Evolutionary conservation across 2,329 filamentous ascomycete genomes (phyloP).

Genomic region (Calonectria pseudoturangicola): DNA sequence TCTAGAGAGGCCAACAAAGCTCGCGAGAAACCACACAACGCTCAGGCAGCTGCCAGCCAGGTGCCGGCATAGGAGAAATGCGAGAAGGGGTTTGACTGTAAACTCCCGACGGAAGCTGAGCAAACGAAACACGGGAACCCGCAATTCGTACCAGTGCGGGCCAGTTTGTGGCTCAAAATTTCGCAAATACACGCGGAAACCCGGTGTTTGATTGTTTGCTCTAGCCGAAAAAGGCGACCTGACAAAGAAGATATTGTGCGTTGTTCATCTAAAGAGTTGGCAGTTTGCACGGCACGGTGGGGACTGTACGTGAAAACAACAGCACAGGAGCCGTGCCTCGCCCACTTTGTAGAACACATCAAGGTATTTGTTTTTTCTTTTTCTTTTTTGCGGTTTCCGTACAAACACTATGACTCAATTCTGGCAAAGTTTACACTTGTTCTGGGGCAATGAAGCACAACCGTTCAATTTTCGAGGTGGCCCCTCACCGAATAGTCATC

Average conservation of each 20-base stretch:
- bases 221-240: too few relatives aligned
- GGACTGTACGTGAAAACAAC: neutral
- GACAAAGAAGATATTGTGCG: neutral
- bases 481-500: neutral
- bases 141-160: slow-evolving; percentile 1
- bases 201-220: neutral
- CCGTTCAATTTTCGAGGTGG: neutral
- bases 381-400: too few relatives aligned
- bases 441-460: neutral
- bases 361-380: neutral
- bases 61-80: neutral
- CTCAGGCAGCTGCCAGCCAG: neutral
- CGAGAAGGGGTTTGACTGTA: neutral
- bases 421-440: neutral
- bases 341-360: neutral
- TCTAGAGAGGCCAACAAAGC: neutral
- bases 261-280: too few relatives aligned
- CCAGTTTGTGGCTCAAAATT: neutral
- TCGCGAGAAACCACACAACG: neutral
- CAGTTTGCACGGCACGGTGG: neutral
- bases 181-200: neutral
- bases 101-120: slow-evolving; percentile 7
- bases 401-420: neutral
- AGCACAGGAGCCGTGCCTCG: neutral
- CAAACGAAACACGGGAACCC: slow-evolving; percentile 1